phyloP scores from a whole-genome alignment of 2,329 filamentous ascomycete species.

The Albifimbria verrucaria region DNA sequence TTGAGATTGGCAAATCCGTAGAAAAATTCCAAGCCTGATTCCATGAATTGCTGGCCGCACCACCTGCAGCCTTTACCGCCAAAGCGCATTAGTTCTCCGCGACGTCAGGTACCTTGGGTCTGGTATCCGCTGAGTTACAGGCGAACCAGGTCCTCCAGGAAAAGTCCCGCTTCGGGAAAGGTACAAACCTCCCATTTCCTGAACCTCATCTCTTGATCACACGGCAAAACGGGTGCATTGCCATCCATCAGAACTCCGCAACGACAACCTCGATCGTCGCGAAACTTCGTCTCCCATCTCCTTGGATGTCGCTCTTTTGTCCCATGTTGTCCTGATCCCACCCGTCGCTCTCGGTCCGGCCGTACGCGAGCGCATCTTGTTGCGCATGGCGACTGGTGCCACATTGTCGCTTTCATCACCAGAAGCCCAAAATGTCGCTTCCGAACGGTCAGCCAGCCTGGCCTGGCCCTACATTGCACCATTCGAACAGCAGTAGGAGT shows the following conservation, averaged over 20 bases:
- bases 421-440: constrained; percentile 60
- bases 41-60: too few species aligned
- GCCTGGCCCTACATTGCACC: constrained; percentile 54
- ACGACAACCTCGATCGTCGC: constrained; percentile 35
- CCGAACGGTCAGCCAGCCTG: constrained; percentile 64
- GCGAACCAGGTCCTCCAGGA: constrained; percentile 20
- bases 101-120: constrained; percentile 3
- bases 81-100: too few species aligned
- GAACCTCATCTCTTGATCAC: constrained; percentile 55
- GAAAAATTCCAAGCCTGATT: too few species aligned
- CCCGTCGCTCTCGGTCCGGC: constrained; percentile 43
- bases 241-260: constrained; percentile 50
- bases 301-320: constrained; percentile 47
- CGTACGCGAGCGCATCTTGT: constrained; percentile 48
- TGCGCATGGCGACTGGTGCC: constrained; percentile 56
- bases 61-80: too few species aligned
- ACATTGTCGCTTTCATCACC: constrained; percentile 45
- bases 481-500: constrained; percentile 44
- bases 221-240: constrained; percentile 46
- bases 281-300: constrained; percentile 46
- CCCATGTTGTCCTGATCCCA: constrained; percentile 47
- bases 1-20: too few species aligned
- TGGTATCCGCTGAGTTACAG: constrained; percentile 7
- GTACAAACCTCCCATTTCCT: constrained; percentile 40
- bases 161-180: constrained; percentile 39